Evolutionary conservation across 2,329 filamentous ascomycete genomes (phyloP).

Genomic region (Penicillium hesseltinei): DNA sequence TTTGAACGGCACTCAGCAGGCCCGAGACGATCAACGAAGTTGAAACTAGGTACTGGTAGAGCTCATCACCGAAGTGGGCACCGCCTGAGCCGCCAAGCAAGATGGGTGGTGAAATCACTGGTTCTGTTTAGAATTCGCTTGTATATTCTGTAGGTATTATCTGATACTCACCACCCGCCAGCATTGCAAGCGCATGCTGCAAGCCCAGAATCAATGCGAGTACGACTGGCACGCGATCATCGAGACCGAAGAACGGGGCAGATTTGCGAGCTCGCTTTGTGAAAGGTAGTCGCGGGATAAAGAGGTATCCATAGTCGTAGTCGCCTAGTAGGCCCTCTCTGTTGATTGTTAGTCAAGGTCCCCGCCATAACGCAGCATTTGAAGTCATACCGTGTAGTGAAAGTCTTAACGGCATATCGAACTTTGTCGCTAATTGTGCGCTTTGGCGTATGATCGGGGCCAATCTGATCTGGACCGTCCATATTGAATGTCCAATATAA

Average conservation of each 20-base stretch:
- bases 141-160: too few species aligned
- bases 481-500: constrained; percentile 18
- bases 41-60: constrained; percentile 65
- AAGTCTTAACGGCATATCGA: constrained; percentile 35
- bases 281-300: constrained; percentile 78
- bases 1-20: constrained; percentile 64
- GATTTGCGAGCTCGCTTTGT: constrained; percentile 60
- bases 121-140: background rate
- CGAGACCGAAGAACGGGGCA: constrained; percentile 69
- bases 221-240: constrained; percentile 66
- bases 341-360: background rate
- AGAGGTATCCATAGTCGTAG: constrained; percentile 89
- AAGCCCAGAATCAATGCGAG: constrained; percentile 66
- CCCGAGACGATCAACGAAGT: constrained; percentile 67
- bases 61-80: constrained; percentile 56
- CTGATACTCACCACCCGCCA: constrained; percentile 47
- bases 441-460: constrained; percentile 40
- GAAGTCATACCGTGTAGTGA: constrained; percentile 42
- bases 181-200: constrained; percentile 68
- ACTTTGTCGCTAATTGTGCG: constrained; percentile 37
- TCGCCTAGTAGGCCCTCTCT: constrained; percentile 74
- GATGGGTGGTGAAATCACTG: constrained; percentile 62
- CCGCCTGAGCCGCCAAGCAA: constrained; percentile 56
- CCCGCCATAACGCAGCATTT: background rate
- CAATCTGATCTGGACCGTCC: constrained; percentile 45